Conservation (phyloP, 495 filamentous ascomycete genomes). For the Friedmanniomyces simplex region DNA sequence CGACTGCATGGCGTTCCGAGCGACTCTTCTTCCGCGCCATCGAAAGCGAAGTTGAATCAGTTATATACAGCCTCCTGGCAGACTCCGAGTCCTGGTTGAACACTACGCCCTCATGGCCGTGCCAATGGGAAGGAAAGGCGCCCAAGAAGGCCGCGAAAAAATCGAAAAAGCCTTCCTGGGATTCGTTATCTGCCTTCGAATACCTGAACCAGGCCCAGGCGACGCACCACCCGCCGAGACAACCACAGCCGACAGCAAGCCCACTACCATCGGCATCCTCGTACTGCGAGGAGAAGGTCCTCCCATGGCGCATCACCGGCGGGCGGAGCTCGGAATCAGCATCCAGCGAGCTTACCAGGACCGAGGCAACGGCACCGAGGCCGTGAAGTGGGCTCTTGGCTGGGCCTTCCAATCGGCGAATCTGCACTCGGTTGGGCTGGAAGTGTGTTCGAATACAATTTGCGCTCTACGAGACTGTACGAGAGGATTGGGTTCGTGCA, state of each 20-base stretch:
- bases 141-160: too few relatives aligned
- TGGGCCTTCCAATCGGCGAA: conserved; percentile 37
- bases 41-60: conserved; percentile 29
- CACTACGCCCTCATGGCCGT: background rate
- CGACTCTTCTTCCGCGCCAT: conserved; percentile 33
- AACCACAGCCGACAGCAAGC: too few relatives aligned
- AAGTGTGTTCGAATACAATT: conserved; percentile 34
- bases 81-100: conserved; percentile 17
- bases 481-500: conserved; percentile 38
- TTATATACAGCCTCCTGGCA: conserved; percentile 20
- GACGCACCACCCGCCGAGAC: too few relatives aligned
- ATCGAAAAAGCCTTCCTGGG: too few relatives aligned
- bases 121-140: background rate
- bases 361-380: conserved; percentile 41
- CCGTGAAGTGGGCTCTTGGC: conserved; percentile 39
- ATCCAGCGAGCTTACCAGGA: conserved; percentile 29
- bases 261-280: too few relatives aligned
- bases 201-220: too few relatives aligned
- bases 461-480: conserved; percentile 36
- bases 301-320: too few relatives aligned
- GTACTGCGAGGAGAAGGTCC: too few relatives aligned
- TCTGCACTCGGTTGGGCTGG: conserved; percentile 35
- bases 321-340: too few relatives aligned
- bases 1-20: conserved; percentile 14
- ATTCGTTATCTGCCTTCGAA: too few relatives aligned